phyloP scores from a whole-genome alignment of 1,284 basidiomycete genomes.

The Macrocystidia cucumis region DNA sequence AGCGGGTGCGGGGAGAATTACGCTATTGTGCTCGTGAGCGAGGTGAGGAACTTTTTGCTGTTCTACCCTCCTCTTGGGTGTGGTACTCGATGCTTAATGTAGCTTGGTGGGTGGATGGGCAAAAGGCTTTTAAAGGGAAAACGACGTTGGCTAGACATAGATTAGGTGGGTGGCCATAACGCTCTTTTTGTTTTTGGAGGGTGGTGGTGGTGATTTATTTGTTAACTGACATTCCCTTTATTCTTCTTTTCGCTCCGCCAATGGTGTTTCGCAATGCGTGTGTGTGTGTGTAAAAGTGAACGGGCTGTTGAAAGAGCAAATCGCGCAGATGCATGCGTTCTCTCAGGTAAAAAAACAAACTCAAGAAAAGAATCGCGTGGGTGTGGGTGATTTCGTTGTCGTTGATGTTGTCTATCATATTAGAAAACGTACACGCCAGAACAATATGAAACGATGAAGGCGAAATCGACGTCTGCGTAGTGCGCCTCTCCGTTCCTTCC shows the following conservation, averaged over 20 bases:
- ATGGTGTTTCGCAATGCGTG: slow-evolving; percentile 5
- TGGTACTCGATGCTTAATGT: slow-evolving; percentile 32
- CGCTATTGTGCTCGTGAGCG: slow-evolving; percentile 65
- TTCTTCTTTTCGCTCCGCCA: not conserved
- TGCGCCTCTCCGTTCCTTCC: too few relatives aligned
- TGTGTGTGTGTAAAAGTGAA: too few relatives aligned
- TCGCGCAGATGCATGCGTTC: slow-evolving; percentile 76
- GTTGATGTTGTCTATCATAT: slow-evolving; percentile 2
- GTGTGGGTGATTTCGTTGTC: too few relatives aligned
- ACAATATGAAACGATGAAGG: slow-evolving; percentile 59
- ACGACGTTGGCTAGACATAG: slow-evolving; percentile 65
- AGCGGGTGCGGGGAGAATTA: slow-evolving; percentile 77
- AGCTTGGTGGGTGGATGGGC: not conserved
- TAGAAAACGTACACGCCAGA: slow-evolving; percentile 73
- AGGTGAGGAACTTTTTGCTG: slow-evolving; percentile 31
- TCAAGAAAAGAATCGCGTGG: too few relatives aligned
- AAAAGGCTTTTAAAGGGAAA: slow-evolving; percentile 67
- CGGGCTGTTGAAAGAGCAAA: slow-evolving; percentile 62
- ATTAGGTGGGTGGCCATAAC: slow-evolving; percentile 54
- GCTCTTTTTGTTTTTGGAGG: not conserved
- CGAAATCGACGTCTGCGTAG: too few relatives aligned
- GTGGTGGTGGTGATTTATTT: too few relatives aligned
- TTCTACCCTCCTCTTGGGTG: not conserved
- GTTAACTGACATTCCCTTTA: not conserved
- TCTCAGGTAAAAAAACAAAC: slow-evolving; percentile 52